Evolutionary conservation across 2,329 filamentous ascomycete species (phyloP).

Genomic region (Colletotrichum lentis): DNA sequence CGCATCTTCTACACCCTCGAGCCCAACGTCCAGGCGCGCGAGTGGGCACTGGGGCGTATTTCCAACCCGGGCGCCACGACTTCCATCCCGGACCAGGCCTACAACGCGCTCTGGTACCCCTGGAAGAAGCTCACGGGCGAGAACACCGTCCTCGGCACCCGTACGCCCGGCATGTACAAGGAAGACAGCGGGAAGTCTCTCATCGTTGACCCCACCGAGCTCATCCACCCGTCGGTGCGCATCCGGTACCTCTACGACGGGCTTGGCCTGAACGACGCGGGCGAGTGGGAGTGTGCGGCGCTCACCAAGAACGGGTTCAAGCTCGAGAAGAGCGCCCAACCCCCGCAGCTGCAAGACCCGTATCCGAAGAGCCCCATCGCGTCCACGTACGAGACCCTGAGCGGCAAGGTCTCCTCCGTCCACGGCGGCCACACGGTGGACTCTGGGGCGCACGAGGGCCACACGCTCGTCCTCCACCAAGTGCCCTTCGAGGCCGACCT

Average conservation of each 20-base stretch:
- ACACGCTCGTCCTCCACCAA: slow-evolving; percentile 30
- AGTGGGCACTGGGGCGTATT: slow-evolving; percentile 40
- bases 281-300: slow-evolving; percentile 40
- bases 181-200: slow-evolving; percentile 26
- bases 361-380: slow-evolving; percentile 7
- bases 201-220: slow-evolving; percentile 40
- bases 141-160: slow-evolving; percentile 22
- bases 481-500: slow-evolving; percentile 38
- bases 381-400: slow-evolving; percentile 29
- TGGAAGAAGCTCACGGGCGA: slow-evolving; percentile 12
- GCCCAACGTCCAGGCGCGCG: slow-evolving; percentile 23
- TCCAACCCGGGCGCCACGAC: slow-evolving; percentile 32
- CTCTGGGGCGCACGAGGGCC: neutral
- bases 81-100: slow-evolving; percentile 23
- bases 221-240: slow-evolving; percentile 46
- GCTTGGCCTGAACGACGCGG: slow-evolving; percentile 44
- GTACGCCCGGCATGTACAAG: slow-evolving; percentile 43
- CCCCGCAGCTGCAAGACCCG: neutral
- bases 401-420: slow-evolving; percentile 24
- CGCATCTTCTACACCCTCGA: slow-evolving; percentile 38
- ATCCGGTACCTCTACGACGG: slow-evolving; percentile 46
- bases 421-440: neutral
- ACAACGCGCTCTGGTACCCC: slow-evolving; percentile 22
- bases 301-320: slow-evolving; percentile 36
- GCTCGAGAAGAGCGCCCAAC: slow-evolving; percentile 14